A percentile compares a stretch with the other conserved stretches of the same genome.
Evolutionary conservation across 2,329 filamentous ascomycete genomes (phyloP).

Genomic region (Aspergillus viridinutans): DNA sequence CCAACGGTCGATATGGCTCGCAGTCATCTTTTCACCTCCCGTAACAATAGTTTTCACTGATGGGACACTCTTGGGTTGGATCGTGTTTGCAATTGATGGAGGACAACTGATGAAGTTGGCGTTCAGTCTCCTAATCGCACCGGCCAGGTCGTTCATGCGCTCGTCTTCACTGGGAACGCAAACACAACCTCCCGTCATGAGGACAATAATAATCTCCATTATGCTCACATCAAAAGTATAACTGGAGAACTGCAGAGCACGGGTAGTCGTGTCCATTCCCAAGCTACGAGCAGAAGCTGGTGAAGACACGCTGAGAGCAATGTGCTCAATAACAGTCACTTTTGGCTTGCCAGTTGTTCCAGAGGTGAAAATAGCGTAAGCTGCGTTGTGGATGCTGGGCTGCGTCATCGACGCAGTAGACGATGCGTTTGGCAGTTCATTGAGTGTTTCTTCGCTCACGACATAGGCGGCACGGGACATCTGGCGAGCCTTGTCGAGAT

Average conservation of each 20-base stretch:
- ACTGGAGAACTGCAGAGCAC: constrained; percentile 57
- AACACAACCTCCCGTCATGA: constrained; percentile 56
- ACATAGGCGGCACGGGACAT: constrained; percentile 25
- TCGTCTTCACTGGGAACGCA: constrained; percentile 54
- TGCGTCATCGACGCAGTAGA: constrained; percentile 10
- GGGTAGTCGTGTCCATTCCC: constrained; percentile 48
- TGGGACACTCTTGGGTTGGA: constrained; percentile 44
- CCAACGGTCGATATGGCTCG: constrained; percentile 44
- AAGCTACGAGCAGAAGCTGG: constrained; percentile 50
- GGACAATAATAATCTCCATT: constrained; percentile 51
- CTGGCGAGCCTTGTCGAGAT: constrained; percentile 26
- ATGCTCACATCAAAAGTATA: constrained; percentile 55
- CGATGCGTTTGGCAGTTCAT: constrained; percentile 21
- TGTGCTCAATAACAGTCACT: constrained; percentile 61
- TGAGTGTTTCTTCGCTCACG: constrained; percentile 25
- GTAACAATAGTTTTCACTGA: constrained; percentile 41
- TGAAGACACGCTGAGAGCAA: constrained; percentile 53
- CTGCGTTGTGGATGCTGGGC: constrained; percentile 31
- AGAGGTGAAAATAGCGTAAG: constrained; percentile 60
- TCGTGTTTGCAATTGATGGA: constrained; percentile 52
- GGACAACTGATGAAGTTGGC: constrained; percentile 56
- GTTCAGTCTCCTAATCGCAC: constrained; percentile 48
- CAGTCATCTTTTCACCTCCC: constrained; percentile 44
- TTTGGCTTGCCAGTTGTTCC: constrained; percentile 56
- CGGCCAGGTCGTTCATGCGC: constrained; percentile 48